Base-by-base conservation (phyloP, 2,329 filamentous ascomycete species). In the Trichoderma atrobrunneum region DNA sequence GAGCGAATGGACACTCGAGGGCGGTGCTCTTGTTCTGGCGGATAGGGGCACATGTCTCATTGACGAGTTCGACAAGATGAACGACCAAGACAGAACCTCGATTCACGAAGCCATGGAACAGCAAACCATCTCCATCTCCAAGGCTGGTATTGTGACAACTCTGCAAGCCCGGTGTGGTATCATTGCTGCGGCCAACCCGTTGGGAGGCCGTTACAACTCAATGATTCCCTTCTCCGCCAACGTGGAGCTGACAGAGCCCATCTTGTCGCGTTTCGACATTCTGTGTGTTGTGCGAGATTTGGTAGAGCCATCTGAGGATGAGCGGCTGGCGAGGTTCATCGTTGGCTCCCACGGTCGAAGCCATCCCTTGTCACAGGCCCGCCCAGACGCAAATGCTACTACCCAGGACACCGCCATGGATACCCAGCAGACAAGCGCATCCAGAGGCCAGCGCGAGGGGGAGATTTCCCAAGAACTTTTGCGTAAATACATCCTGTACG, bases 41-140 rank as follows among this genome's bases (percentile, higher is more conserved):
- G 96, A 99, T 81, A 92, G 93, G 75, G 96, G 96, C 54, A 97
- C 94, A 18, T 98, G 96, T 79, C 87, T 99, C 34, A 99, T 99
- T 74, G 96, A 99, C 78, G 96, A 99, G 83, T 99, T 99, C 78
- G 96, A 99, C 88, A 99, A 99, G 87, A 99, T 99, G 96, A 98
- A 98, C 81, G 96, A 99, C 80, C 94, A 98, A 80, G 96, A 99
- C 81, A 90, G 96, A 75, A 98, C 96, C 1, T 97, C 94, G 8
- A 99, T 99, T 77, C 96, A 99, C 87, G 96, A 99, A 86, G 96
- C 96, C 73, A 99, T 99, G 96, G 96, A 99, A 82, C 96, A 99
- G 83, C 96, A 99, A 84, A 99, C 96, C 1, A 99, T 99, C 76
- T 98, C 95, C 73, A 99, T 99, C 79, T 97, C 94, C 75, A 99